Evolutionary conservation across 768 basidiomycete genomes (phyloP), one percentile per base, ranked within the genome.

Genomic region (Boletus rubescentipes): DNA sequence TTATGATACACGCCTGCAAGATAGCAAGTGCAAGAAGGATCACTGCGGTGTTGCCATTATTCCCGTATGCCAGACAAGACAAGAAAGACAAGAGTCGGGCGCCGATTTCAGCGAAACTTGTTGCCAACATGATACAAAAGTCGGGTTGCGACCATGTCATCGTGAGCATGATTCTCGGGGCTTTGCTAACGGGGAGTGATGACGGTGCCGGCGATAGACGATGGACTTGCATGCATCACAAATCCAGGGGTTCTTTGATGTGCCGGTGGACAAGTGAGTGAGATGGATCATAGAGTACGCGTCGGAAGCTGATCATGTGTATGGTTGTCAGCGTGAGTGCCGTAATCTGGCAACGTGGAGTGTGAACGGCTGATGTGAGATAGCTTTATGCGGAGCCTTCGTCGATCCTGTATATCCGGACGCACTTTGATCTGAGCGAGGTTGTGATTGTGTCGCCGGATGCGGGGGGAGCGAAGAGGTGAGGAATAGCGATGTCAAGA

Each of bases 221-320:
- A 97, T 98, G 93, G 97, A 99, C 75, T 78, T 98, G 54, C 96
- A 99, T 69, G 97, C 97, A 31, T 96, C 93, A 2, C 97, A 99
- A 69, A 98, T 99, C 58, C 97, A 99, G 75, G 97, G 97, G 7
- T 99, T 99, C 77, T 99, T 99, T 72, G 96, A 98, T 72, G 95
- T 98, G 40, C 97, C 97, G 9, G 96, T 98, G 65, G 97, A 99
- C 80, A 98, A 99, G 93, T 96, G 69, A 82, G 93, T 84, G 53
- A 34, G 51, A 50, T 45, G 42, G 38, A 18, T 37, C 21, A 35
- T 21, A n/a, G 38, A 2, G 36, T 16, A 4, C 48, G 49, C 29
- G 42, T 40, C 32, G 11, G 50, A 50, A 18, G 46, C 64, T 72
- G 44, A 70, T 26, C 26, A 37, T 12, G 35, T 1, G 34, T 34